Evolutionary conservation across 2,329 filamentous ascomycete species (phyloP).

Genomic region (Aspergillus sp.): DNA sequence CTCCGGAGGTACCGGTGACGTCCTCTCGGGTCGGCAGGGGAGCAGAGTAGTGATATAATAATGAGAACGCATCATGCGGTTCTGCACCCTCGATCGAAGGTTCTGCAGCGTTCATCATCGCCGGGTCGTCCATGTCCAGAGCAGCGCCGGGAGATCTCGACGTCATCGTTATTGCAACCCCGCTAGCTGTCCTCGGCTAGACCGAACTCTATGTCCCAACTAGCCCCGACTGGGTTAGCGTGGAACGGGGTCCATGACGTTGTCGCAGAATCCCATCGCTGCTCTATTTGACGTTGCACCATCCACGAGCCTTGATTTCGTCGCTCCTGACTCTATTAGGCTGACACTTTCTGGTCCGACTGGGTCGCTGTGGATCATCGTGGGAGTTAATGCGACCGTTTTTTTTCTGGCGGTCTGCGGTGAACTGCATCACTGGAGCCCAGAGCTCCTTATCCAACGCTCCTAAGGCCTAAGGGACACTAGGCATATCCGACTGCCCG

Average conservation of each 20-base stretch:
- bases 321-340: neutral
- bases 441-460: neutral
- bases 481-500: slow-evolving; percentile 3
- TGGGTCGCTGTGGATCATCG: neutral
- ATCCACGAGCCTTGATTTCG: slow-evolving; percentile 3
- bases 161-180: slow-evolving; percentile 31
- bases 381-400: neutral
- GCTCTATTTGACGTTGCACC: slow-evolving; percentile 30
- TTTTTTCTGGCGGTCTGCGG: neutral
- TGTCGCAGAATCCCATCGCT: slow-evolving; percentile 15
- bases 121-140: neutral
- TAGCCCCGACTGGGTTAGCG: slow-evolving; percentile 19
- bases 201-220: slow-evolving; percentile 9
- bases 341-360: neutral
- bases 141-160: slow-evolving; percentile 26
- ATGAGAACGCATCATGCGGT: slow-evolving; percentile 20
- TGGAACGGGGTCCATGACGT: slow-evolving; percentile 31
- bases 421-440: neutral
- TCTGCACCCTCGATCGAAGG: slow-evolving; percentile 1
- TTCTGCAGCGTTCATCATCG: slow-evolving; percentile 5
- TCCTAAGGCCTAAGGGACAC: neutral
- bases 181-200: slow-evolving; percentile 26
- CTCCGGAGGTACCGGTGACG: slow-evolving; percentile 23
- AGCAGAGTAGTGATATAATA: slow-evolving; percentile 28
- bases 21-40: neutral